These are phyloP conservation scores for Ustilago shanxiensis DNA, from an alignment of 1,284 basidiomycete species.

Conservation along the genomic window DNA sequence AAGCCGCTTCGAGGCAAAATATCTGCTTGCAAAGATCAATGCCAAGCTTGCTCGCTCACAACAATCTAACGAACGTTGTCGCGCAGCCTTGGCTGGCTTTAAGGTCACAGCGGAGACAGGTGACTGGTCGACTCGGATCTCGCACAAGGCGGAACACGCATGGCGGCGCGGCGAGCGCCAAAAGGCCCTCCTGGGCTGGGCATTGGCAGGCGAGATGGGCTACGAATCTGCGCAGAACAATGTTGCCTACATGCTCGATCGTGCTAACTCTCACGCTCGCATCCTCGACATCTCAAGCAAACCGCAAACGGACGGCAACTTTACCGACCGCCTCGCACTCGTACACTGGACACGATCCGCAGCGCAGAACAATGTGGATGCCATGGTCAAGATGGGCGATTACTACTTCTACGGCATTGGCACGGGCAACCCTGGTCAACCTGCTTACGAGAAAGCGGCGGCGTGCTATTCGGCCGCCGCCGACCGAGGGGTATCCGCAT, in stretches of 20 bases:
- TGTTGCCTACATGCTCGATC: constrained; percentile 90
- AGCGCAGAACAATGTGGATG: constrained; percentile 91
- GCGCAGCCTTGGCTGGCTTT: constrained; percentile 51
- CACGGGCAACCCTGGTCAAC: constrained; percentile 74
- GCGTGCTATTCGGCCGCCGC: constrained; percentile 91
- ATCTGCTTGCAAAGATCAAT: constrained; percentile 56
- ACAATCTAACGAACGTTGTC: constrained; percentile 44
- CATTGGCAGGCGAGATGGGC: constrained; percentile 87
- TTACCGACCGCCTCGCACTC: constrained; percentile 81
- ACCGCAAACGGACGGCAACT: constrained; percentile 27
- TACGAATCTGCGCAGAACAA: constrained; percentile 95
- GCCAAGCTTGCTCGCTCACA: constrained; percentile 39
- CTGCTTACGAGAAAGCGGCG: constrained; percentile 83
- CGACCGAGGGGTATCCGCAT: constrained; percentile 87
- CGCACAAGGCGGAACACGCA: constrained; percentile 64
- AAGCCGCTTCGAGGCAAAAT: constrained; percentile 57
- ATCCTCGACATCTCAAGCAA: constrained; percentile 15
- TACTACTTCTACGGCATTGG: constrained; percentile 82
- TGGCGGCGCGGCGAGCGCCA: constrained; percentile 58
- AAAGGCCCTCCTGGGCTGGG: constrained; percentile 74
- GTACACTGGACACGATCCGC: constrained; percentile 95
- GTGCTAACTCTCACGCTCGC: constrained; percentile 69
- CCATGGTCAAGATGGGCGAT: constrained; percentile 89
- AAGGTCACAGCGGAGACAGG: constrained; percentile 60
- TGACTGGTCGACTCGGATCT: constrained; percentile 66